Base-by-base conservation (phyloP, 73 alveolate genomes). In the Uronychia binucleata region DNA sequence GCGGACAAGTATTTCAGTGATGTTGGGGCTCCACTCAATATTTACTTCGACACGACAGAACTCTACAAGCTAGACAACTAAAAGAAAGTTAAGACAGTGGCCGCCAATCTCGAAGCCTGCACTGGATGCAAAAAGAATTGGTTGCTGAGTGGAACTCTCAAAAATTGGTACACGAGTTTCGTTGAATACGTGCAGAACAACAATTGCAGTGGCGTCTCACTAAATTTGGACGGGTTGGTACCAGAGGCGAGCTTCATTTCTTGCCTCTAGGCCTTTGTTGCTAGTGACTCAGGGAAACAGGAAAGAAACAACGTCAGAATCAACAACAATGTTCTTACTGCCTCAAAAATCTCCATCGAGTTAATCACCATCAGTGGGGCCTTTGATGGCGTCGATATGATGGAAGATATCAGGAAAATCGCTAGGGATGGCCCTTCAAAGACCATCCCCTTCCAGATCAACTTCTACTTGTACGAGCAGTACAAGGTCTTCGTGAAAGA, bases 401-500 rank as follows among this genome's bases (percentile, higher is more conserved):
- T 46, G 67, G 19, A 46, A 5, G 67, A 46, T 19, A 46, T 46
- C n/a, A 46, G 67, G 67, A 19, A 46, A 11, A 19, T 46, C 19
- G 67, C 67, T 11, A 46, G 19, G 19, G 67, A 11, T 11, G 67
- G 67, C n/a, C 67, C 67, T 11, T 11, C n/a, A 11, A 46, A 19
- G 19, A 46, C 67, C 67, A 46, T 46, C 19, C n/a, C 19, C 19
- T 46, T 46, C 67, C 67, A 46, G 19, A 5, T 11, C n/a, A 46
- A 46, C 19, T 46, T 46, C 67, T 46, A 46, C 67, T 19, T 46
- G 5, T 46, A 46, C 19, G 67, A 46, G 19, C 67, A 46, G 19
- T 46, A 46, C 67, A 46, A 46, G 67, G 67, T 46, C 19, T 46
- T 85, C 74, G 77, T 77, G 34, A 77, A 75, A 27, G 87, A 83